Evolutionary conservation across 1,139 yeast species (phyloP), one percentile per base, ranked within the genome.

Genomic region (Casaregolazyma suthepensis): DNA sequence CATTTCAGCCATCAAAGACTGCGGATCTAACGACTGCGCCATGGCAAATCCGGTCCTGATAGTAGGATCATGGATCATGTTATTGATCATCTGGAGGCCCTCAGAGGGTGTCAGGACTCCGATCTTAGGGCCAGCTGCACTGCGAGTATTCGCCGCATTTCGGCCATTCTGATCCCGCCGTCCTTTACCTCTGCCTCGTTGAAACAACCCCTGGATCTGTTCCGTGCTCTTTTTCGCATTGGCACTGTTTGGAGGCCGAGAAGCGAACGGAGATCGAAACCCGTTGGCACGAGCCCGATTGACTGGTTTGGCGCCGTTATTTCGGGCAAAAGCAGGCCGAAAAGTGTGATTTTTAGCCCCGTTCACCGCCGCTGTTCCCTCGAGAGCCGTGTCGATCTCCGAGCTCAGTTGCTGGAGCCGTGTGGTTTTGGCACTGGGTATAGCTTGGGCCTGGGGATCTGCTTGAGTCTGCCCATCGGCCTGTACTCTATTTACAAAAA

Each of bases 381-480:
- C 47, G 9, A 49, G 35, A 10, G 46, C 52, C 12, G 46, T 26
- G 23, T 49, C 52, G n/a, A 49, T 44, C 15, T 49, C 52, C 3
- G 48, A 43, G 6, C 20, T 46, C 22, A 49, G 23, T 12, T 46
- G 43, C 29, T 49, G 52, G 7, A 49, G 44, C 5, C 52, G 46
- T 3, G 45, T 23, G 17, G 13, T 49, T 18, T 43, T 43, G 23
- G 26, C 22, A 22, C 45, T 49, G 13, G 38, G 20, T 13, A 38
- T 20, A 17, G 52, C 46, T 22, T 29, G 20, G 29, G 47, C 35
- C 15, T n/a, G 17, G 6, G 26, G 4, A 13, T 43, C 29, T n/a
- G 29, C 15, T 20, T 2, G 44, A 15, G 4, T 7, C 35, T 1
- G 35, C 37, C 31, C 31, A 12, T 26, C 10, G 31, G 31, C 10